Base-by-base conservation (phyloP, 768 basidiomycete genomes). In the Rhodotorula sphaerocarpa region DNA sequence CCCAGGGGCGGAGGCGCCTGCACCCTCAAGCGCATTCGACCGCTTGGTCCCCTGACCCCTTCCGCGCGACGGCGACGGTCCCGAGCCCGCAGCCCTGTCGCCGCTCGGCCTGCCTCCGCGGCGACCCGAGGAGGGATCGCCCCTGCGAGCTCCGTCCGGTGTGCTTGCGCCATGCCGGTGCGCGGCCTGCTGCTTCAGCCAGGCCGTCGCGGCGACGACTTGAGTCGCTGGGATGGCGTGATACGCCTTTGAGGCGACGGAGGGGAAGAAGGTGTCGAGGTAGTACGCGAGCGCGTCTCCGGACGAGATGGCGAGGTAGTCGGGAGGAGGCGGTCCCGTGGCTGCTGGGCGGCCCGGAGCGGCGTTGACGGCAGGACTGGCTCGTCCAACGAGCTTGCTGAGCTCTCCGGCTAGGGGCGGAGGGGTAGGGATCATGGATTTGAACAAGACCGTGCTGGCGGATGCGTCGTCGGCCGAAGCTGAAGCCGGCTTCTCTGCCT, bases 301-400 rank as follows among this genome's bases (percentile, higher is more conserved):
- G 41, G 59, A 60, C 9, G 66, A 63, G 50, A 67, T 58, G 27
- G 61, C 18, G 45, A 53, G 45, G 55, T 33, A 67, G 44, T 63
- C 66, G 41, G 53, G 23, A 27, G 33, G n/a, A 12, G 28, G 27
- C 1, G 50, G 15, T 2, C 25, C n/a, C 7, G 42, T 43, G 7
- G 42, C 2, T 9, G 30, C 2, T 12, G 20, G 7, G 28, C 23
- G 39, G 5, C 5, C 11, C 18, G 30, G 25, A n/a, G 34, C 23
- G 33, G 42, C 5, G 20, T 44, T 50, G 11, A 7, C 23, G n/a
- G 10, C 7, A 7, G 7, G n/a, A 7, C 7, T 27, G n/a, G 45
- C 27, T 27, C 16, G 9, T 10, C 36, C 16, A 18, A 48, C 10
- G 18, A 55, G 66, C 18, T 46, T 10, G 2, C 42, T 20, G 34